Conservation (phyloP, 2,329 filamentous ascomycete species). For the Myriosclerotinia scirpicola region DNA sequence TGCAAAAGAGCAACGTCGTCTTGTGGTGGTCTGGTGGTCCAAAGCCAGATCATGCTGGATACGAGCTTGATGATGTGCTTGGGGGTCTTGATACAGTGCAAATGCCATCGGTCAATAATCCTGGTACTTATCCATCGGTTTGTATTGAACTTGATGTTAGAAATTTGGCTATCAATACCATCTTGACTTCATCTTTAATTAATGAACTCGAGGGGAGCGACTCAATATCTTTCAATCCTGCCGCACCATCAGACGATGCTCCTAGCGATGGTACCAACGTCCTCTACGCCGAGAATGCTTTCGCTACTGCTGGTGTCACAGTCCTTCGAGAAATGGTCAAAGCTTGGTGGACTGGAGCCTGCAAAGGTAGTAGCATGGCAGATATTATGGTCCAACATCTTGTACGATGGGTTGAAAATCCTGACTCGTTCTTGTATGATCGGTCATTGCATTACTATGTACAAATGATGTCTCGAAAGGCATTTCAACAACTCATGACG, state of each 20-base stretch:
- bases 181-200: conserved; percentile 92
- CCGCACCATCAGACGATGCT: conserved; percentile 59
- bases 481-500: conserved; percentile 93
- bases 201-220: conserved; percentile 93
- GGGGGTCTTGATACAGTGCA: conserved; percentile 81
- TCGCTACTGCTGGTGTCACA: conserved; percentile 85
- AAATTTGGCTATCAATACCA: conserved; percentile 96
- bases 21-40: conserved; percentile 94
- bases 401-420: conserved; percentile 94
- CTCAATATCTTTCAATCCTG: conserved; percentile 80
- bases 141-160: conserved; percentile 94
- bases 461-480: conserved; percentile 97
- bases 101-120: conserved; percentile 91
- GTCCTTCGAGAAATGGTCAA: conserved; percentile 98
- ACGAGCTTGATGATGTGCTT: conserved; percentile 87
- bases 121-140: conserved; percentile 91
- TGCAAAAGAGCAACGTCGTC: conserved; percentile 90
- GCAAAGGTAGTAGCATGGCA: conserved; percentile 86
- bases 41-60: conserved; percentile 89
- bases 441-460: conserved; percentile 94
- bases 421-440: conserved; percentile 93
- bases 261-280: conserved; percentile 63
- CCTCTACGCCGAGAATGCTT: conserved; percentile 83
- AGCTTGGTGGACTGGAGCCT: conserved; percentile 95
- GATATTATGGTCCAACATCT: conserved; percentile 97